Evolutionary conservation across 2,329 filamentous ascomycete genomes (phyloP).

Genomic region (Aspergillus transmontanensis): DNA sequence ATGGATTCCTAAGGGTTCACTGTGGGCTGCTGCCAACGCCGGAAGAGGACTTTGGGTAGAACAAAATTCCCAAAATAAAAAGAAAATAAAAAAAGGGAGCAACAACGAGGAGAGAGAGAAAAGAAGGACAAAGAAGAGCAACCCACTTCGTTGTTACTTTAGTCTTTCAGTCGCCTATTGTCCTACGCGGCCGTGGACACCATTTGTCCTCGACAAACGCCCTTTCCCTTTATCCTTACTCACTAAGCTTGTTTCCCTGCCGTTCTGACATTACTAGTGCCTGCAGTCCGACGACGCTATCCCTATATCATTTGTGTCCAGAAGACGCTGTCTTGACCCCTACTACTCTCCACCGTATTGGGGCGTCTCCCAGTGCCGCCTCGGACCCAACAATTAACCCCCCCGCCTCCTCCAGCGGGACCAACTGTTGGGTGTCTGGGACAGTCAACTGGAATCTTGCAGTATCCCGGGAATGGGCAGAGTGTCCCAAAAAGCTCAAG

Average conservation of each 20-base stretch:
- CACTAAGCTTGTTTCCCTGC: conserved; percentile 9
- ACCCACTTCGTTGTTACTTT: conserved; percentile 13
- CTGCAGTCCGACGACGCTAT: conserved; percentile 19
- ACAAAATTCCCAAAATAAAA: background rate
- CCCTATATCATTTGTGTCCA: conserved; percentile 10
- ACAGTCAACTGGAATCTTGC: conserved; percentile 30
- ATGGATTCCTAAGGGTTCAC: conserved; percentile 11
- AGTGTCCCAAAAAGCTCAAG: conserved; percentile 26
- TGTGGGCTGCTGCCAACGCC: background rate
- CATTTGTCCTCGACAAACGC: conserved; percentile 23
- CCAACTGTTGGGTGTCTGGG: conserved; percentile 23
- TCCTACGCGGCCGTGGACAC: conserved; percentile 15
- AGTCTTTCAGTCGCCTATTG: conserved; percentile 12
- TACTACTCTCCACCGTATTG: conserved; percentile 12
- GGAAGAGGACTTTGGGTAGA: background rate
- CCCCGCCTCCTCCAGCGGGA: conserved; percentile 13
- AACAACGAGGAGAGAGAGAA: conserved; percentile 10
- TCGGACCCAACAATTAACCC: conserved; percentile 10
- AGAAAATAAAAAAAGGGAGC: background rate
- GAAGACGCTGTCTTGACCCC: conserved; percentile 6
- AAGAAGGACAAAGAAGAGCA: conserved; percentile 15
- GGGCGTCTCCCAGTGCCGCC: conserved; percentile 7
- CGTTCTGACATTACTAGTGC: conserved; percentile 14
- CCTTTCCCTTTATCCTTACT: conserved; percentile 16
- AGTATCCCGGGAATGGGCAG: conserved; percentile 32